Evolutionary conservation across 768 basidiomycete genomes (phyloP).

Genomic region (Lactarius hatsudake): DNA sequence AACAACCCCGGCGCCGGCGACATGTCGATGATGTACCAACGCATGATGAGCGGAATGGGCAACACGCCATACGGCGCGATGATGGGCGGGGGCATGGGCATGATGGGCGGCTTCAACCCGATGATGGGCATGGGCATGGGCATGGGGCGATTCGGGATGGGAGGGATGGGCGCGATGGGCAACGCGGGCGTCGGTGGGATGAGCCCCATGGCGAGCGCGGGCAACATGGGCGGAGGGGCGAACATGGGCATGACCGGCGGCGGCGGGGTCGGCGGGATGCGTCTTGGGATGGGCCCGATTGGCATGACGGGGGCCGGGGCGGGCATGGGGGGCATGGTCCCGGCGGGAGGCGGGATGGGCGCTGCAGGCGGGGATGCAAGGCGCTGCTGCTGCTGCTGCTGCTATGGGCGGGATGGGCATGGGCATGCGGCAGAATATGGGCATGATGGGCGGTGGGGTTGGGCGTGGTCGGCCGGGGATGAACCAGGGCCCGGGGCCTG

Average conservation of each 20-base stretch:
- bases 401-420: conserved; percentile 33
- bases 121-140: conserved; percentile 38
- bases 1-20: conserved; percentile 26
- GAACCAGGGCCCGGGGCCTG: conserved; percentile 49
- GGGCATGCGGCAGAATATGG: conserved; percentile 35
- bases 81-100: conserved; percentile 39
- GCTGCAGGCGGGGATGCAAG: conserved; percentile 25
- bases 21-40: conserved; percentile 68
- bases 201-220: conserved; percentile 33
- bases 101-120: conserved; percentile 27
- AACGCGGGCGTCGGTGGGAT: conserved; percentile 58
- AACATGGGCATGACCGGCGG: conserved; percentile 40
- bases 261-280: conserved; percentile 30
- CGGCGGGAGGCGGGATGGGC: conserved; percentile 31
- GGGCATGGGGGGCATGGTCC: conserved; percentile 28
- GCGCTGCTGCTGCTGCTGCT: neutral
- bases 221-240: conserved; percentile 39
- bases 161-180: conserved; percentile 43
- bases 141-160: conserved; percentile 35
- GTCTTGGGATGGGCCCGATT: conserved; percentile 33
- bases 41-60: conserved; percentile 88
- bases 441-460: conserved; percentile 42
- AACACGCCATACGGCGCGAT: conserved; percentile 41
- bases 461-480: conserved; percentile 60
- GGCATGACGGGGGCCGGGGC: conserved; percentile 15